Evolutionary conservation across 352 stramenopile species (phyloP).

Genomic region (Aphanomyces euteiches): DNA sequence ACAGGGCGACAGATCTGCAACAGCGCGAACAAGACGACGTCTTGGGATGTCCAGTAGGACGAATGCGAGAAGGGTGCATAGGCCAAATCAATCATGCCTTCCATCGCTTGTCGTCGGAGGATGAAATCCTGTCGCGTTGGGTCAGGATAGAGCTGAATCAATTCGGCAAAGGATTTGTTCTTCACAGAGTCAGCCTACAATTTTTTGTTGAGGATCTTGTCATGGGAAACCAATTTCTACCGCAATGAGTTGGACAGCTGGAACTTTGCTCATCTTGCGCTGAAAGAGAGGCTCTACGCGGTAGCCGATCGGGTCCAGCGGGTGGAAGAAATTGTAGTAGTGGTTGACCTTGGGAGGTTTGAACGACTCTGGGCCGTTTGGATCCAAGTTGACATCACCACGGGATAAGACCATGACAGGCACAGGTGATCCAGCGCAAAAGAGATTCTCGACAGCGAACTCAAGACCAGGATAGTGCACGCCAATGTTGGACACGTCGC

Average conservation of each 20-base stretch:
- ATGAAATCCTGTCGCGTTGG: constrained; percentile 78
- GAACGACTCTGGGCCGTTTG: constrained; percentile 66
- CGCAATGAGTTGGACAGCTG: constrained; percentile 75
- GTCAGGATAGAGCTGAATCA: constrained; percentile 1
- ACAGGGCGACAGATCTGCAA: constrained; percentile 84
- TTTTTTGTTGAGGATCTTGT: background rate
- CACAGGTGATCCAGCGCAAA: constrained; percentile 76
- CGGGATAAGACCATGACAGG: constrained; percentile 79
- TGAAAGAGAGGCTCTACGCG: constrained; percentile 86
- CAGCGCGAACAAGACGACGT: constrained; percentile 81
- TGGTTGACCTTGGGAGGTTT: constrained; percentile 68
- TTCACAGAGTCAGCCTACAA: background rate
- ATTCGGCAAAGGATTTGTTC: background rate
- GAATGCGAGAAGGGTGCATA: constrained; percentile 80
- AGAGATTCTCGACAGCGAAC: constrained; percentile 86
- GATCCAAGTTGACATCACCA: constrained; percentile 74
- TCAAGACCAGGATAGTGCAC: constrained; percentile 73
- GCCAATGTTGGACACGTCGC: constrained; percentile 56
- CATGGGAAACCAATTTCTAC: constrained; percentile 32
- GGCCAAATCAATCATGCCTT: constrained; percentile 84
- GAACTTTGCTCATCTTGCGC: constrained; percentile 82
- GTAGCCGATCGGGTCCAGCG: constrained; percentile 89
- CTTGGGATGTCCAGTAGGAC: constrained; percentile 86
- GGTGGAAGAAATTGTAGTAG: constrained; percentile 91
- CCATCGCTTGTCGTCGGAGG: constrained; percentile 63